phyloP scores from a whole-genome alignment of 148 eudicot species.

The Heliosperma pusillum region DNA sequence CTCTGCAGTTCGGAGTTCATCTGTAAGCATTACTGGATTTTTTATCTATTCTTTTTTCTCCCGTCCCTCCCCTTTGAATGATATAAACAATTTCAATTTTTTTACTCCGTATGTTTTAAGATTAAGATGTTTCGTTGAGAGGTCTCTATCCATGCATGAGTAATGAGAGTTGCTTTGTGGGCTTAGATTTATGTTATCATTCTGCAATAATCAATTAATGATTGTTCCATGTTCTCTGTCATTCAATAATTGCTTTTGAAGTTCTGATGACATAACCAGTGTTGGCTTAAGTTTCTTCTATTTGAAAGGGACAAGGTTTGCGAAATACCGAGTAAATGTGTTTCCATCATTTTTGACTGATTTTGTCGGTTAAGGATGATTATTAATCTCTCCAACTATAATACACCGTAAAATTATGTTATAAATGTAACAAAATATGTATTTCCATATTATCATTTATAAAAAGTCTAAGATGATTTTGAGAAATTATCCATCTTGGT shows the following conservation, averaged over 20 bases:
- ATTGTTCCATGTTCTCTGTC: not conserved
- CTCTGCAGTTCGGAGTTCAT: slow-evolving; percentile 45
- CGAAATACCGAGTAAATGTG: not conserved
- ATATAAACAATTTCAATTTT: not conserved
- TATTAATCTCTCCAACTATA: not conserved
- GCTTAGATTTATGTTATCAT: not conserved
- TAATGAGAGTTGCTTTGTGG: not conserved
- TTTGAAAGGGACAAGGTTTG: too few relatives aligned
- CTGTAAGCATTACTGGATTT: slow-evolving; percentile 41
- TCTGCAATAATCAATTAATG: too few relatives aligned
- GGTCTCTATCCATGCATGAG: not conserved
- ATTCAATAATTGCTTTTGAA: not conserved
- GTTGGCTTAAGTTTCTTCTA: not conserved
- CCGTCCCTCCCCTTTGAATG: not conserved
- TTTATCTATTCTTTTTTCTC: not conserved
- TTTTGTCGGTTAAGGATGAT: not conserved
- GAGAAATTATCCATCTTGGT: not conserved
- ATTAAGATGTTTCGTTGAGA: not conserved
- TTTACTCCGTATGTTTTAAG: not conserved
- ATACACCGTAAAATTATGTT: not conserved
- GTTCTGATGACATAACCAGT: not conserved
- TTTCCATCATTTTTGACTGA: not conserved
- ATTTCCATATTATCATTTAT: not conserved
- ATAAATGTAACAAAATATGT: not conserved
- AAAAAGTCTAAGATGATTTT: not conserved